These are phyloP conservation scores for Patellifolia procumbens DNA, from an alignment of 179 eudicot species.

Conservation along the genomic window DNA sequence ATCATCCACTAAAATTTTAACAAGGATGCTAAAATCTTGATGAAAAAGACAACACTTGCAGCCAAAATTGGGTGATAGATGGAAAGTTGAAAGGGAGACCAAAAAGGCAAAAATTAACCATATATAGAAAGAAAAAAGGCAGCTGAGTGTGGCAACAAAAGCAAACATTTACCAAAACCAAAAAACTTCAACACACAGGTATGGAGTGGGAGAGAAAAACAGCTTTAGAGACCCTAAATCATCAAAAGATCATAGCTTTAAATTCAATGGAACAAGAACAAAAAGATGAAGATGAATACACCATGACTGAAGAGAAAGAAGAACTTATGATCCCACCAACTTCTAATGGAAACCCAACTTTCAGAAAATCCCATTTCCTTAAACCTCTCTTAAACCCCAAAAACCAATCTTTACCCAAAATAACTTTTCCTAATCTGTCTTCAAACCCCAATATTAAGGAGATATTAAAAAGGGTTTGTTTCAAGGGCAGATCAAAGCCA, in stretches of 20 bases:
- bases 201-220: neutral
- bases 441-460: neutral
- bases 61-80: too few species aligned
- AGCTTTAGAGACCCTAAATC: neutral
- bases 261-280: neutral
- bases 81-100: too few species aligned
- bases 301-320: conserved; percentile 10
- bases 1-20: too few species aligned
- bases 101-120: too few species aligned
- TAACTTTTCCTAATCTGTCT: neutral
- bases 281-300: neutral
- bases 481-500: conserved; percentile 28
- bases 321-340: neutral
- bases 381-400: conserved; percentile 12
- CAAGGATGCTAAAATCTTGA: too few species aligned
- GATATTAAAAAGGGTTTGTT: neutral
- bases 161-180: too few species aligned
- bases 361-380: conserved; percentile 8
- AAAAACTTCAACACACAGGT: too few species aligned
- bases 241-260: neutral
- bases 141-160: too few species aligned
- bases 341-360: neutral
- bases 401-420: neutral
- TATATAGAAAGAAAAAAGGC: too few species aligned
- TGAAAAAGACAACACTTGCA: too few species aligned